phyloP scores from a whole-genome alignment of 345 rosid genomes.

The Melastoma malabathricum region DNA sequence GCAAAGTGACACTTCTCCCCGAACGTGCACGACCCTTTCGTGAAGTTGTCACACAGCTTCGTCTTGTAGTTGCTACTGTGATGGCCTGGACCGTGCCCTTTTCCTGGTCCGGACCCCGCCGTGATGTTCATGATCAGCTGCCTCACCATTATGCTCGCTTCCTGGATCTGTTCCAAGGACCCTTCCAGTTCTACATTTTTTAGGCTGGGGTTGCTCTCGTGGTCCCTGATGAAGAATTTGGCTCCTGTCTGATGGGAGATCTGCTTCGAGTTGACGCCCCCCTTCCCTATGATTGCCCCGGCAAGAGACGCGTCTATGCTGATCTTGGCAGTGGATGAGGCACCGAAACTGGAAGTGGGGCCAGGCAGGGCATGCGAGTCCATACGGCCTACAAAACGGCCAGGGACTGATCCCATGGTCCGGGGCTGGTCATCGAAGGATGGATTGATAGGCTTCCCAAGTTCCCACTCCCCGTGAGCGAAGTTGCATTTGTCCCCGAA shows the following conservation, averaged over 20 bases:
- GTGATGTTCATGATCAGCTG: conserved; percentile 49
- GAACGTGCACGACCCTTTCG: conserved; percentile 72
- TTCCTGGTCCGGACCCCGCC: conserved; percentile 14
- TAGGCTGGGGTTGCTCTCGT: conserved; percentile 51
- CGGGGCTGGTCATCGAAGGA: conserved; percentile 34
- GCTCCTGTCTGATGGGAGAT: conserved; percentile 71
- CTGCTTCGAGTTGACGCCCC: conserved; percentile 67
- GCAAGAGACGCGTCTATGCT: conserved; percentile 79
- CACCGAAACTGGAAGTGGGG: conserved; percentile 60
- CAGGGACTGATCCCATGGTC: conserved; percentile 26
- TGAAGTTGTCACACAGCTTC: conserved; percentile 65
- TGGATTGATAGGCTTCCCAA: conserved; percentile 32
- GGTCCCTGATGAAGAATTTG: conserved; percentile 57
- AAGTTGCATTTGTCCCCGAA: conserved; percentile 62
- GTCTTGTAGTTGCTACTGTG: conserved; percentile 61
- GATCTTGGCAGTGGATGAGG: conserved; percentile 68
- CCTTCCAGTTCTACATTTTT: conserved; percentile 81
- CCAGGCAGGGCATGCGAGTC: conserved; percentile 28
- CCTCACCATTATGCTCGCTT: conserved; percentile 70
- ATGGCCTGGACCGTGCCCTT: conserved; percentile 24
- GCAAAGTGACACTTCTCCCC: conserved; percentile 93
- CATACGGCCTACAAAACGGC: conserved; percentile 30
- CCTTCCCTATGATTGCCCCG: conserved; percentile 78
- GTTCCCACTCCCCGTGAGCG: conserved; percentile 74
- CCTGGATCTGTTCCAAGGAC: conserved; percentile 65